These are phyloP conservation scores for Verticillium nubilum DNA, from an alignment of 2,329 filamentous ascomycete genomes.

Conservation along the genomic window DNA sequence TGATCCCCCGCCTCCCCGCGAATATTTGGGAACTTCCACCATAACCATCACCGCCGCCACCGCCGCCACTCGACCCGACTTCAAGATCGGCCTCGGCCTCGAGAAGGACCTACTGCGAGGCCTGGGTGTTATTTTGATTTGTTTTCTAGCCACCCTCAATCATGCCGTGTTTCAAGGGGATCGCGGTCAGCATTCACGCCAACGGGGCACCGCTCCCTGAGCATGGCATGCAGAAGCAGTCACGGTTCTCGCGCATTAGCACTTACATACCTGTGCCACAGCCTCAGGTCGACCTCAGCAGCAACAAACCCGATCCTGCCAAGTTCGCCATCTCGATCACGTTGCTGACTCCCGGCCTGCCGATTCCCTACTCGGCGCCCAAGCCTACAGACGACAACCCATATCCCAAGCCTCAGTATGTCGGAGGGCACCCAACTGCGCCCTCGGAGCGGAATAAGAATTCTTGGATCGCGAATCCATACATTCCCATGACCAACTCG, in stretches of 20 bases:
- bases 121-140: neutral
- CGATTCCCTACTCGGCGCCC: slow-evolving; percentile 88
- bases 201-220: slow-evolving; percentile 78
- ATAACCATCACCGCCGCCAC: neutral
- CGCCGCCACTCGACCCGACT: neutral
- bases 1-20: neutral
- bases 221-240: slow-evolving; percentile 92
- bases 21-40: neutral
- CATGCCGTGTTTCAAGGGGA: slow-evolving; percentile 98
- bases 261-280: slow-evolving; percentile 95
- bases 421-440: slow-evolving; percentile 62
- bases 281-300: slow-evolving; percentile 58
- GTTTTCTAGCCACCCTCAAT: slow-evolving; percentile 19
- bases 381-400: slow-evolving; percentile 73
- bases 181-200: slow-evolving; percentile 93
- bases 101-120: neutral
- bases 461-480: slow-evolving; percentile 65
- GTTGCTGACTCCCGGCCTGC: slow-evolving; percentile 78
- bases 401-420: slow-evolving; percentile 74
- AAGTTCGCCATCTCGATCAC: slow-evolving; percentile 99
- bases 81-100: neutral
- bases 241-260: slow-evolving; percentile 85
- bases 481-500: slow-evolving; percentile 86
- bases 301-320: slow-evolving; percentile 80
- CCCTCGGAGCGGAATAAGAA: slow-evolving; percentile 39